These are phyloP conservation scores for Lantana camara DNA, from an alignment of 257 asterid genomes.

Conservation along the genomic window DNA sequence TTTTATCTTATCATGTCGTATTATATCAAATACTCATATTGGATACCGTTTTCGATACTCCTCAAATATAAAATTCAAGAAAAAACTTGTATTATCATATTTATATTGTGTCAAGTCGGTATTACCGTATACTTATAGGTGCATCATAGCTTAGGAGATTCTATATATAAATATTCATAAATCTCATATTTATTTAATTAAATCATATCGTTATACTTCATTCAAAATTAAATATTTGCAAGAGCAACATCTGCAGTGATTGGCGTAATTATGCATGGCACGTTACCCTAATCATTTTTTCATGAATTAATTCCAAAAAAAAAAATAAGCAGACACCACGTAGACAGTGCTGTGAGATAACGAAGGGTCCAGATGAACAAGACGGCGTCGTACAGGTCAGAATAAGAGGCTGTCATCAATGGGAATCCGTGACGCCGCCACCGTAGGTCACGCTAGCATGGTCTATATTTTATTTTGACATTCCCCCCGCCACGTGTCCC, in stretches of 20 bases:
- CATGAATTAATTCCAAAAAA: background rate
- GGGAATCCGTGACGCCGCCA: conserved; percentile 62
- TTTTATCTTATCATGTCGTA: too few relatives aligned
- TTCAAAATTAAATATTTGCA: background rate
- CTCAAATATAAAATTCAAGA: too few relatives aligned
- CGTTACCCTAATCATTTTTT: conserved; percentile 13
- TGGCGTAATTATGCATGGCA: conserved; percentile 15
- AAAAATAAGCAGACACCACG: conserved; percentile 56
- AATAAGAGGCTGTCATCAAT: conserved; percentile 51
- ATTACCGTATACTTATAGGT: too few relatives aligned
- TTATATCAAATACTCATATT: too few relatives aligned
- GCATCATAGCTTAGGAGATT: too few relatives aligned
- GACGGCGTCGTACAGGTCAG: conserved; percentile 42
- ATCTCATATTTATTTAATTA: background rate
- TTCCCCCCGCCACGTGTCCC: background rate
- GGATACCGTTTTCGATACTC: too few relatives aligned
- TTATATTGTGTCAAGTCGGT: too few relatives aligned
- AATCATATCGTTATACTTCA: background rate
- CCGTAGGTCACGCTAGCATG: conserved; percentile 9
- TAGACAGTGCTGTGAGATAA: conserved; percentile 67
- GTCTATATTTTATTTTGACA: too few relatives aligned
- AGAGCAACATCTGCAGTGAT: background rate
- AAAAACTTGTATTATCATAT: too few relatives aligned
- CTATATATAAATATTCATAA: too few relatives aligned
- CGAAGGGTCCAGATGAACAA: conserved; percentile 24